Conservation (phyloP, 2,329 filamentous ascomycete genomes). For the Achaetomium macrosporum region DNA sequence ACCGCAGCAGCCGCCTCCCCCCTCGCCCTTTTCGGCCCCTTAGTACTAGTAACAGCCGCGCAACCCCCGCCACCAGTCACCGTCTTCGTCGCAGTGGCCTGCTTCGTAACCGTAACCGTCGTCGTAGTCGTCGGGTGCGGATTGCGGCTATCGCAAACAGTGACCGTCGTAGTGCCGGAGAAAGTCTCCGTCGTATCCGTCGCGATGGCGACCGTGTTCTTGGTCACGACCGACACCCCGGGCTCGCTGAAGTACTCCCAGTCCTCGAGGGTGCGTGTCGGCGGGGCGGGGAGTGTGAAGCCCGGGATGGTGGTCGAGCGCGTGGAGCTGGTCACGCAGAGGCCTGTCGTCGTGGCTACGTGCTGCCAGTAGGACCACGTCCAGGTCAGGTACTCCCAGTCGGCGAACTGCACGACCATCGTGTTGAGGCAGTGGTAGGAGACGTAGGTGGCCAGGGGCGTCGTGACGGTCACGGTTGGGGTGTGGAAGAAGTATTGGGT, state of each 20-base stretch:
- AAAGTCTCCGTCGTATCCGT: neutral
- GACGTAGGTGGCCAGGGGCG: neutral
- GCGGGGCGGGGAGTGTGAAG: slow-evolving; percentile 1
- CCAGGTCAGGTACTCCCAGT: slow-evolving; percentile 10
- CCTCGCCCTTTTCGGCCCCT: neutral
- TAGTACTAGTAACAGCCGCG: neutral
- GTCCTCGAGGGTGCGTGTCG: slow-evolving; percentile 4
- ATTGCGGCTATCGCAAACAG: slow-evolving; percentile 2
- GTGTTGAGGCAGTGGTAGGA: slow-evolving; percentile 16
- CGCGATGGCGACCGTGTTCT: slow-evolving; percentile 8
- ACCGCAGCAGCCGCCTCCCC: neutral
- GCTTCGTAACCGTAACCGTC: neutral
- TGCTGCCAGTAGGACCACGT: slow-evolving; percentile 6
- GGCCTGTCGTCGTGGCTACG: slow-evolving; percentile 1
- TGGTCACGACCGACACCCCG: slow-evolving; percentile 6
- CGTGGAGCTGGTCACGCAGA: slow-evolving; percentile 12
- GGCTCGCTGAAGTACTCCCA: slow-evolving; percentile 15
- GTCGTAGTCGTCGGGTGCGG: neutral
- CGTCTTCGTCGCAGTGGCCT: neutral
- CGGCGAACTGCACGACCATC: slow-evolving; percentile 7
- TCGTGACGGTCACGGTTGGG: slow-evolving; percentile 9
- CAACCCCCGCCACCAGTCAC: neutral
- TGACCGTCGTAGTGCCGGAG: neutral
- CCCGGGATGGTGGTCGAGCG: slow-evolving; percentile 16
- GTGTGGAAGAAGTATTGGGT: slow-evolving; percentile 3